phyloP scores from a whole-genome alignment of 140 eudicot genomes.

The Bidens hawaiensis region DNA sequence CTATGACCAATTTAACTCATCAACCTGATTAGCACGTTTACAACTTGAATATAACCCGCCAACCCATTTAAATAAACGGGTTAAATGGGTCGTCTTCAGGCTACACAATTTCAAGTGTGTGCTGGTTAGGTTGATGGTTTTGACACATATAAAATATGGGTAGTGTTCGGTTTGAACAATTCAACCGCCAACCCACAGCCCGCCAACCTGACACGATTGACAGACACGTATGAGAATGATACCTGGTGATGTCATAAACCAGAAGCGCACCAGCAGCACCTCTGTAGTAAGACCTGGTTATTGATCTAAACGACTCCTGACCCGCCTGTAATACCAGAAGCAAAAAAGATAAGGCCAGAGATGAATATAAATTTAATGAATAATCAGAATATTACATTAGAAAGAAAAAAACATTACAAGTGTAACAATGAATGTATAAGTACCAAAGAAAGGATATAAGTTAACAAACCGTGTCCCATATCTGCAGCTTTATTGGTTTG shows the following conservation, averaged over 20 bases:
- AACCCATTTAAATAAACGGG: too few species aligned
- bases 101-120: too few species aligned
- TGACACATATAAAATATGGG: too few species aligned
- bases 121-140: too few species aligned
- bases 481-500: constrained; percentile 84
- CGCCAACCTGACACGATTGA: too few species aligned
- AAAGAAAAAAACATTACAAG: not conserved
- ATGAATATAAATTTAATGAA: not conserved
- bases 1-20: too few species aligned
- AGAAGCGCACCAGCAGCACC: constrained; percentile 99
- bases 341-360: not conserved
- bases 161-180: too few species aligned
- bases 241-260: constrained; percentile 96
- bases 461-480: constrained; percentile 89
- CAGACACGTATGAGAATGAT: constrained; percentile 2
- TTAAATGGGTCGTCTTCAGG: too few species aligned
- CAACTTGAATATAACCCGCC: too few species aligned
- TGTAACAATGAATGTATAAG: not conserved
- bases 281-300: constrained; percentile 90
- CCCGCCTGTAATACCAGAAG: constrained; percentile 62
- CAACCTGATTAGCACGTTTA: too few species aligned
- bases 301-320: constrained; percentile 93
- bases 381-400: not conserved
- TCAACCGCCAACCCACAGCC: too few species aligned
- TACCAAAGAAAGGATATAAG: not conserved